Percentiles rank a stretch among this genome's conserved stretches.
These are phyloP conservation scores for Rhodamnia argentea DNA, from an alignment of 345 rosid genomes.

Conservation along the genomic window DNA sequence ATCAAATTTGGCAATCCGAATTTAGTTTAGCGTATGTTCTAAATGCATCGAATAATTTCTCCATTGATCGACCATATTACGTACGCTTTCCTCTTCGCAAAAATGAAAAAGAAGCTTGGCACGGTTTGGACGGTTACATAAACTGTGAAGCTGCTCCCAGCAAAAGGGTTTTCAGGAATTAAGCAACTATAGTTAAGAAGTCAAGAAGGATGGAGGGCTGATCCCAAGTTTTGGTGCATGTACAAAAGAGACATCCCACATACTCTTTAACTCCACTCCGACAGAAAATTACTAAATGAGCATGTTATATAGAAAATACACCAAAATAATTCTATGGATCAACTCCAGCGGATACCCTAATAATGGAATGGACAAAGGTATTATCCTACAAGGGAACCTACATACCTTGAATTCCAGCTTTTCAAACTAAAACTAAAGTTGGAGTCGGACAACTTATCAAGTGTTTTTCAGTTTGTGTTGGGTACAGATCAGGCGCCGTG, in stretches of 20 bases:
- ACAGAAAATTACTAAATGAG: no score
- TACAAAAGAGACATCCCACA: no score
- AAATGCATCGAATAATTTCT: not conserved
- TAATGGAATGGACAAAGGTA: not conserved
- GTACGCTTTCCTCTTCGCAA: not conserved
- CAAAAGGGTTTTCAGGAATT: not conserved
- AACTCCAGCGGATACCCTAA: not conserved
- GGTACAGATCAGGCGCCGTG: no score
- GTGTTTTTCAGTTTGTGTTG: no score
- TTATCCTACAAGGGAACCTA: no score
- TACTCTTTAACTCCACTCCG: no score
- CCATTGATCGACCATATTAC: not conserved
- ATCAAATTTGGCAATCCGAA: not conserved
- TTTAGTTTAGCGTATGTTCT: not conserved
- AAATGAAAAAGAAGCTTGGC: not conserved
- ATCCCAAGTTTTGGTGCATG: no score
- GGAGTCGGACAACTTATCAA: no score
- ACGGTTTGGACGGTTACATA: not conserved
- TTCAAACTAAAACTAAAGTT: no score
- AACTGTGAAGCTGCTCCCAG: not conserved
- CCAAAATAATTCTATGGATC: rapidly evolving
- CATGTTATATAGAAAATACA: not conserved
- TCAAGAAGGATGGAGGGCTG: no score
- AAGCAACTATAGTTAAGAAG: no score
- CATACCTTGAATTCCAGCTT: no score